Conservation (phyloP, 495 filamentous ascomycete species). For the Penicillium argentinense region DNA sequence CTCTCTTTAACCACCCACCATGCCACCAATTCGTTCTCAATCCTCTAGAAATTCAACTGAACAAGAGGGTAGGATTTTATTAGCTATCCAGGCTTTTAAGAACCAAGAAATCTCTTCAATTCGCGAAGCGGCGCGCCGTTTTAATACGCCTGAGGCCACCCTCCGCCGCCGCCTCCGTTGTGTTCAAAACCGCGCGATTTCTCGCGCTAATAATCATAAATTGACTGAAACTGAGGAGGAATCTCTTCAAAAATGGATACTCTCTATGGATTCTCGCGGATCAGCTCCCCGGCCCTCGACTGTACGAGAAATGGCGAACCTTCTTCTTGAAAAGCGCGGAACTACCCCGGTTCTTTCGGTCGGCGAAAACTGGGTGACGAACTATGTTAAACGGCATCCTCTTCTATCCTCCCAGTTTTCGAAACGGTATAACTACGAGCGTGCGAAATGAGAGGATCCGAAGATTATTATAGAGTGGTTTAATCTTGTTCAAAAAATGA, state of each 20-base stretch:
- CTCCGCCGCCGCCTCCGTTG: conserved; percentile 9
- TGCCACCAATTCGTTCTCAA: not conserved
- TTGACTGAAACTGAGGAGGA: conserved; percentile 31
- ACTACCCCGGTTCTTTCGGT: not conserved
- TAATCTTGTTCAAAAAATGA: conserved; percentile 30
- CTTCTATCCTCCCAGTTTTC: conserved; percentile 30
- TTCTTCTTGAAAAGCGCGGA: not conserved
- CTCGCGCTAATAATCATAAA: conserved; percentile 19
- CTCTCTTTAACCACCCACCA: conserved; percentile 1
- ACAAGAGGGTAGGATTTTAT: conserved; percentile 12
- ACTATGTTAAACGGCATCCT: conserved; percentile 31
- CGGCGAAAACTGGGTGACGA: conserved; percentile 9
- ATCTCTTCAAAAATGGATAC: conserved; percentile 33
- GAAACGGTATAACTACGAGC: conserved; percentile 31
- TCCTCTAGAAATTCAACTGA: not conserved
- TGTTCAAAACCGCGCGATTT: not conserved
- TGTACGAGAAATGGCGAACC: conserved; percentile 8
- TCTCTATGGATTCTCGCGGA: conserved; percentile 19
- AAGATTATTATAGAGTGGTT: conserved; percentile 35
- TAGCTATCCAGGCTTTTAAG: conserved; percentile 13
- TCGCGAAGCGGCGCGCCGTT: conserved; percentile 16
- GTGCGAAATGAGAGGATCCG: conserved; percentile 37
- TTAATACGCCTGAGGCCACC: conserved; percentile 11
- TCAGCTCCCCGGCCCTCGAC: not conserved
- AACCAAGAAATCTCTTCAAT: conserved; percentile 15